These are phyloP conservation scores for Dendrobium chrysotoxum DNA, from an alignment of 106 monocot genomes.

Conservation along the genomic window DNA sequence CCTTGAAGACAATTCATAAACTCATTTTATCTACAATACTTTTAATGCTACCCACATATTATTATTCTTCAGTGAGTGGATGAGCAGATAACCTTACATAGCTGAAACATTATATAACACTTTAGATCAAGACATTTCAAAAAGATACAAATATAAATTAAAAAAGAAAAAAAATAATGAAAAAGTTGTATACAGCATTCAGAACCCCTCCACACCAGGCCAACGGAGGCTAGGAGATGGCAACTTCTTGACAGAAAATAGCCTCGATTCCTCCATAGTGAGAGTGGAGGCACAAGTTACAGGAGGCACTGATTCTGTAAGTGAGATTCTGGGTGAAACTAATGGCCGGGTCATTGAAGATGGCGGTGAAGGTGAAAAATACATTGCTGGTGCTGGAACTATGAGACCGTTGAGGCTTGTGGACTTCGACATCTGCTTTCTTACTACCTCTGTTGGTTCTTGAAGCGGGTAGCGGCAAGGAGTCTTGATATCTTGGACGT, in stretches of 20 bases:
- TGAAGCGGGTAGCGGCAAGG: slow-evolving; percentile 35
- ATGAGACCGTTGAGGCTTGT: slow-evolving; percentile 37
- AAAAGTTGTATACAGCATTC: too few relatives aligned
- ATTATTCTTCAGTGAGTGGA: too few relatives aligned
- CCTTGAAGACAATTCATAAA: too few relatives aligned
- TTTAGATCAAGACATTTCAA: too few relatives aligned
- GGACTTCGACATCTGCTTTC: slow-evolving; percentile 40
- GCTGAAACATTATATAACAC: too few relatives aligned
- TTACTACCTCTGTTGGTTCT: slow-evolving; percentile 27
- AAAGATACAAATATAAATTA: too few relatives aligned
- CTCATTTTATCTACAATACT: too few relatives aligned
- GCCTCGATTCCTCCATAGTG: slow-evolving; percentile 29
- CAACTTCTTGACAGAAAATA: slow-evolving; percentile 20
- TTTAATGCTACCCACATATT: too few relatives aligned
- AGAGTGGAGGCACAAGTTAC: slow-evolving; percentile 52
- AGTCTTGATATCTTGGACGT: slow-evolving; percentile 42
- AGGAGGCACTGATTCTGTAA: slow-evolving; percentile 31
- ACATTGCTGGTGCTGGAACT: slow-evolving; percentile 8
- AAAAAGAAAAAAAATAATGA: too few relatives aligned
- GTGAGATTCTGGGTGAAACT: slow-evolving; percentile 40
- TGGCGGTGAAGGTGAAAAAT: slow-evolving; percentile 28
- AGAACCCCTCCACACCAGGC: slow-evolving; percentile 59
- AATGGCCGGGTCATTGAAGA: slow-evolving; percentile 17
- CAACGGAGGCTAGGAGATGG: slow-evolving; percentile 19
- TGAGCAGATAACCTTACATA: too few relatives aligned